These are phyloP conservation scores for Apostasia shenzhenica DNA, from an alignment of 106 monocot genomes.

Conservation along the genomic window DNA sequence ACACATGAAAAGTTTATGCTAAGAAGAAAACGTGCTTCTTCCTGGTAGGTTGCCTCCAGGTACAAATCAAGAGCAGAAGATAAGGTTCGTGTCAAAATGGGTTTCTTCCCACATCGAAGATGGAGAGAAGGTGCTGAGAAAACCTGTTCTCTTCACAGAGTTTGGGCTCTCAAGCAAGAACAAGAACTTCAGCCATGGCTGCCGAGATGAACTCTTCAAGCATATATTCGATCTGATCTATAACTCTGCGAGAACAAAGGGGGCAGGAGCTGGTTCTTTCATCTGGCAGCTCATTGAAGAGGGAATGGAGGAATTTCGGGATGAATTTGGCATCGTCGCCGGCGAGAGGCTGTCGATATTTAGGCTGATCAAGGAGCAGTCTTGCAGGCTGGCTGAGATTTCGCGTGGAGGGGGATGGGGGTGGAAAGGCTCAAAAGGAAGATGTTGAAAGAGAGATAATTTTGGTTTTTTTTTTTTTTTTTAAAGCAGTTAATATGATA, in stretches of 20 bases:
- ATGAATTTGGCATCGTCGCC: slow-evolving; percentile 64
- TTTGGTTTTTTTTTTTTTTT: too few species aligned
- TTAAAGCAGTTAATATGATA: too few species aligned
- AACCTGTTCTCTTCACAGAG: slow-evolving; percentile 72
- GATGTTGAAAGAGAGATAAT: not conserved
- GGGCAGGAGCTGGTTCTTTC: slow-evolving; percentile 66
- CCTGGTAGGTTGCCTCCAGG: slow-evolving; percentile 23
- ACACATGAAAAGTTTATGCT: too few species aligned
- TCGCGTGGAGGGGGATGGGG: slow-evolving; percentile 7
- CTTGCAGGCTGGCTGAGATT: slow-evolving; percentile 49
- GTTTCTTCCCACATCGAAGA: slow-evolving; percentile 80
- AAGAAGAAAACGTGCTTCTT: too few species aligned
- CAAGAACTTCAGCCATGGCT: slow-evolving; percentile 43
- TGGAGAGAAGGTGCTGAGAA: slow-evolving; percentile 56
- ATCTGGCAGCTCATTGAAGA: slow-evolving; percentile 73
- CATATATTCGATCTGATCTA: slow-evolving; percentile 48
- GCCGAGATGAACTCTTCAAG: slow-evolving; percentile 48
- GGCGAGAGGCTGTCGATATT: slow-evolving; percentile 42
- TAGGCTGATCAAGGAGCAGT: slow-evolving; percentile 67
- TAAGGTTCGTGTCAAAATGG: slow-evolving; percentile 50
- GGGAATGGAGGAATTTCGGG: slow-evolving; percentile 63
- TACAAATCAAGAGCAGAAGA: slow-evolving; percentile 35
- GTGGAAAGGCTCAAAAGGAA: not conserved
- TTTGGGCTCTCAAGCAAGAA: slow-evolving; percentile 66
- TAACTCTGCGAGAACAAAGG: slow-evolving; percentile 38